phyloP scores from a whole-genome alignment of 129 eudicot genomes.

The Lactuca sativa region DNA sequence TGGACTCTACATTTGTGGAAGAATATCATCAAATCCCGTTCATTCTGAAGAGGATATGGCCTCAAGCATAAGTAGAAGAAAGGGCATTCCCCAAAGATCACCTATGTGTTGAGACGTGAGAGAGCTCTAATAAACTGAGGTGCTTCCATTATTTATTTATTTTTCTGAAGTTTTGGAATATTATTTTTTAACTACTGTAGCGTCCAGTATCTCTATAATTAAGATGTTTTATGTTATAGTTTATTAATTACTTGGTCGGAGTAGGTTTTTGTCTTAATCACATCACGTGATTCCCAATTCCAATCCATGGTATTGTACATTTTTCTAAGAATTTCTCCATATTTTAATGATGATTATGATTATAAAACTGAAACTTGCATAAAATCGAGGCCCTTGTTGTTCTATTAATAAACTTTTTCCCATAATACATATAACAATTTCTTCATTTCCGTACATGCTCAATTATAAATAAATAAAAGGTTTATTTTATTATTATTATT shows the following conservation, averaged over 20 bases:
- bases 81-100: slow-evolving; percentile 94
- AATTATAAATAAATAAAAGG: neutral
- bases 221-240: slow-evolving; percentile 32
- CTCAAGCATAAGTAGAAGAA: slow-evolving; percentile 84
- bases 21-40: slow-evolving; percentile 46
- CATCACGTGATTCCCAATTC: slow-evolving; percentile 95
- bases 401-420: slow-evolving; percentile 35
- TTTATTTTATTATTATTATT: neutral
- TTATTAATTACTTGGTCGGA: slow-evolving; percentile 73
- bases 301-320: slow-evolving; percentile 65
- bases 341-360: slow-evolving; percentile 14
- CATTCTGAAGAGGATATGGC: slow-evolving; percentile 64
- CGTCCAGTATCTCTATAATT: slow-evolving; percentile 23
- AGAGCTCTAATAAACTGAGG: slow-evolving; percentile 20
- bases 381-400: slow-evolving; percentile 41
- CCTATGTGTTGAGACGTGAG: slow-evolving; percentile 66
- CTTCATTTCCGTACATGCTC: neutral
- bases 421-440: slow-evolving; percentile 3
- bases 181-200: slow-evolving; percentile 23
- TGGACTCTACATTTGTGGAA: slow-evolving; percentile 74
- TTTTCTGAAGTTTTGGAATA: slow-evolving; percentile 11
- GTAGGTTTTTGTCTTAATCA: slow-evolving; percentile 78
- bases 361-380: slow-evolving; percentile 26
- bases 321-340: slow-evolving; percentile 24
- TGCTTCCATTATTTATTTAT: neutral